These are phyloP conservation scores for Aspergillus vadensis DNA, from an alignment of 2,329 filamentous ascomycete species.

Conservation along the genomic window DNA sequence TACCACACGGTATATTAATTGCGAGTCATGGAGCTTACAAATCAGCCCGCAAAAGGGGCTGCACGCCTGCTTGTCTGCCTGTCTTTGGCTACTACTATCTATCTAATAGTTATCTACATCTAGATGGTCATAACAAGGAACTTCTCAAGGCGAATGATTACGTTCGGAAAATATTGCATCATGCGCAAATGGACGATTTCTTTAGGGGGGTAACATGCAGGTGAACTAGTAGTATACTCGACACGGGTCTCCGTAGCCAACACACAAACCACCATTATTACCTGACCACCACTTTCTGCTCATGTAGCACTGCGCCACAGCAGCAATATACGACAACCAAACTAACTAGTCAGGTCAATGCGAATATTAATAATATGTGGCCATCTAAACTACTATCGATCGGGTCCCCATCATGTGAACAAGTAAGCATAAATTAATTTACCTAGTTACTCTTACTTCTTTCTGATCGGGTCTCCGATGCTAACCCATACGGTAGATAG, in stretches of 20 bases:
- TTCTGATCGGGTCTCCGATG: background rate
- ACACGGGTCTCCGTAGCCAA: too few species aligned
- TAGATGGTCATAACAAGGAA: background rate
- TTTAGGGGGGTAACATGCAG: background rate
- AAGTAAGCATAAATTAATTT: slow-evolving; percentile 1
- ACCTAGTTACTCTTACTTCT: background rate
- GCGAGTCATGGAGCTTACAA: slow-evolving; percentile 2
- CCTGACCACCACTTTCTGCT: background rate
- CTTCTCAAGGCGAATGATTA: background rate
- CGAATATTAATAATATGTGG: background rate
- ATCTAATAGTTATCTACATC: background rate
- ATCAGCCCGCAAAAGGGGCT: slow-evolving; percentile 2
- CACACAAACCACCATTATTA: too few species aligned
- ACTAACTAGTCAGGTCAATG: background rate
- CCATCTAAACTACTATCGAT: background rate
- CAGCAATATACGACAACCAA: background rate
- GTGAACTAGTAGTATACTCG: too few species aligned
- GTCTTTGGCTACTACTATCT: background rate
- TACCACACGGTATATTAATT: slow-evolving; percentile 1
- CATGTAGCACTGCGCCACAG: background rate
- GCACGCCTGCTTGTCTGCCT: background rate
- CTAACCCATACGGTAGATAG: background rate
- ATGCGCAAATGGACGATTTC: background rate
- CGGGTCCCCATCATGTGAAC: background rate
- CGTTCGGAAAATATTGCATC: background rate